These are phyloP conservation scores for Daldinia loculata DNA, from an alignment of 495 filamentous ascomycete genomes.

Conservation along the genomic window DNA sequence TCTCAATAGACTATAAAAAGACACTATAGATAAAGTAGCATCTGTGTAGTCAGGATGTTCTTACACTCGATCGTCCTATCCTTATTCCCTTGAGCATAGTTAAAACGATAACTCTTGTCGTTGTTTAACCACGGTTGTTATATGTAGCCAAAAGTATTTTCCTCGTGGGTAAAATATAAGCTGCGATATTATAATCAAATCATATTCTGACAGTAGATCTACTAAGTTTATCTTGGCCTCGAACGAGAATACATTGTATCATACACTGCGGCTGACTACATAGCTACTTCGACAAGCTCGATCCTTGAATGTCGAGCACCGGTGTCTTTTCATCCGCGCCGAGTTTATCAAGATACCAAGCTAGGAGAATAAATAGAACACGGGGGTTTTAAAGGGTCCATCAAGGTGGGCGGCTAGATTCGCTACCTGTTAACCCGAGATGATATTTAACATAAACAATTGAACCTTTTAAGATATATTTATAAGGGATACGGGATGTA, in stretches of 20 bases:
- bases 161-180: background rate
- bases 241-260: background rate
- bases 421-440: conserved; percentile 34
- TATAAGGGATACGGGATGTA: background rate
- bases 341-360: background rate
- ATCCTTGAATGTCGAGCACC: background rate
- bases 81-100: background rate
- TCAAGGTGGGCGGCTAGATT: conserved; percentile 1
- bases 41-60: too few relatives aligned
- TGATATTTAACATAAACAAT: conserved; percentile 4
- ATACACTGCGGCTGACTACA: background rate
- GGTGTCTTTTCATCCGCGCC: background rate
- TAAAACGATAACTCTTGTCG: background rate
- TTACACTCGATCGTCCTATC: background rate
- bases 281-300: background rate
- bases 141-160: background rate
- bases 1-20: too few relatives aligned
- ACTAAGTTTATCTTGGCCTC: background rate
- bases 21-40: too few relatives aligned
- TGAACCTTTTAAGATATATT: background rate
- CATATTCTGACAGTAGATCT: background rate
- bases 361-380: background rate
- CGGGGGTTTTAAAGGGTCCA: background rate
- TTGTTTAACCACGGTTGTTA: background rate
- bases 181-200: background rate